Conservation (phyloP, 306 rosid genomes). For the Hippophae tibetana region DNA sequence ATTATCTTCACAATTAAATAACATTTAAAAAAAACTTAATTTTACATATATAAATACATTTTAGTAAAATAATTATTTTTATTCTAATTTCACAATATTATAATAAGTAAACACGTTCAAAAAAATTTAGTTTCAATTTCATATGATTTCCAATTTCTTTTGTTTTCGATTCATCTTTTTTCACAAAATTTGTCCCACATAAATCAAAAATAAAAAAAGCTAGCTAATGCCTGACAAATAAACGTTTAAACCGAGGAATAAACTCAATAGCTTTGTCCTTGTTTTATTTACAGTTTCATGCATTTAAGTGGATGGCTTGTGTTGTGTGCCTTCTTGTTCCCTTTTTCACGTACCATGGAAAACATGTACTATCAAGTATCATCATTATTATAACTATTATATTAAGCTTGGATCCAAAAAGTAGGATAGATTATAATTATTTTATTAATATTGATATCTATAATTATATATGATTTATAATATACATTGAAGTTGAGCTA, state of each 20-base stretch:
- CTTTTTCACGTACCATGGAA: conserved; percentile 25
- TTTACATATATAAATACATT: too few species aligned
- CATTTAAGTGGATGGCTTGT: conserved; percentile 23
- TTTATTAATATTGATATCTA: not conserved
- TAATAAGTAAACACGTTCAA: too few species aligned
- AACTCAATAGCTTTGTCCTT: conserved; percentile 40
- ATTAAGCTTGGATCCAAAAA: conserved; percentile 14
- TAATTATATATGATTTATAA: not conserved
- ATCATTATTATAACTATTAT: not conserved
- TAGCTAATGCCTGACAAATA: conserved; percentile 23
- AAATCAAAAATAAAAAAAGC: conserved; percentile 20
- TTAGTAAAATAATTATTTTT: too few species aligned
- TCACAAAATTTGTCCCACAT: too few species aligned
- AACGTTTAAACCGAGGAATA: conserved; percentile 26
- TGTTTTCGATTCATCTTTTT: too few species aligned
- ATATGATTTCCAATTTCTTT: too few species aligned
- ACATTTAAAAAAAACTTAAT: too few species aligned
- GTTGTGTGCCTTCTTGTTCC: conserved; percentile 35
- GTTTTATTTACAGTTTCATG: conserved; percentile 13
- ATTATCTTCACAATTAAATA: too few species aligned
- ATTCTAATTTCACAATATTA: too few species aligned
- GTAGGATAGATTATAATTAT: conserved; percentile 3
- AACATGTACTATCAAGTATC: conserved; percentile 21
- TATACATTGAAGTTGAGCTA: too few species aligned
- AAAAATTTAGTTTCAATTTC: too few species aligned